Evolutionary conservation across 805 yeast species (phyloP).

Genomic region (Saccharomycopsis guyanensis): DNA sequence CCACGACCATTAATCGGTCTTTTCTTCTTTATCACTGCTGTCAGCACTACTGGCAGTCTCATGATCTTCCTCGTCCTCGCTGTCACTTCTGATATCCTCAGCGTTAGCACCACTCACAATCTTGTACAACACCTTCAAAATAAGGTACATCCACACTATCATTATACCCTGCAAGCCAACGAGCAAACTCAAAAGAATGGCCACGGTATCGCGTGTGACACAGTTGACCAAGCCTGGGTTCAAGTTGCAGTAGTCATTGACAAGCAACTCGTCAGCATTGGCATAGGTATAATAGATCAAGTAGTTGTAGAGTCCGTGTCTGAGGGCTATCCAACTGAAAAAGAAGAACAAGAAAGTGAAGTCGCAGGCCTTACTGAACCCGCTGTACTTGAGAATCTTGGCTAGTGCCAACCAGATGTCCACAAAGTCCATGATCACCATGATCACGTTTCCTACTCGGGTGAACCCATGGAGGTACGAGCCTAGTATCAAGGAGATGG

Average conservation of each 20-base stretch:
- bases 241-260: background rate
- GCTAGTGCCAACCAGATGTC: constrained; percentile 69
- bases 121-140: constrained; percentile 58
- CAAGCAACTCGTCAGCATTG: constrained; percentile 14
- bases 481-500: constrained; percentile 57
- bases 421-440: constrained; percentile 76
- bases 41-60: too few relatives aligned
- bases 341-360: constrained; percentile 59
- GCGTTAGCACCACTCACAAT: constrained; percentile 71
- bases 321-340: constrained; percentile 56
- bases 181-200: constrained; percentile 46
- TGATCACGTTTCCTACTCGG: constrained; percentile 69
- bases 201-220: background rate
- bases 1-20: too few relatives aligned
- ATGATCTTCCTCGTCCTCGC: constrained; percentile 64
- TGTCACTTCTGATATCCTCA: constrained; percentile 82
- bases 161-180: constrained; percentile 60
- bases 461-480: constrained; percentile 68
- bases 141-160: constrained; percentile 68
- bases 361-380: constrained; percentile 56
- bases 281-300: constrained; percentile 48
- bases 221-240: background rate
- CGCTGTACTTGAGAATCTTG: constrained; percentile 69
- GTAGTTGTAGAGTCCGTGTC: constrained; percentile 71
- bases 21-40: too few relatives aligned